phyloP scores from a whole-genome alignment of 441 rosid genomes.

The Pelargonium exstipulatum region DNA sequence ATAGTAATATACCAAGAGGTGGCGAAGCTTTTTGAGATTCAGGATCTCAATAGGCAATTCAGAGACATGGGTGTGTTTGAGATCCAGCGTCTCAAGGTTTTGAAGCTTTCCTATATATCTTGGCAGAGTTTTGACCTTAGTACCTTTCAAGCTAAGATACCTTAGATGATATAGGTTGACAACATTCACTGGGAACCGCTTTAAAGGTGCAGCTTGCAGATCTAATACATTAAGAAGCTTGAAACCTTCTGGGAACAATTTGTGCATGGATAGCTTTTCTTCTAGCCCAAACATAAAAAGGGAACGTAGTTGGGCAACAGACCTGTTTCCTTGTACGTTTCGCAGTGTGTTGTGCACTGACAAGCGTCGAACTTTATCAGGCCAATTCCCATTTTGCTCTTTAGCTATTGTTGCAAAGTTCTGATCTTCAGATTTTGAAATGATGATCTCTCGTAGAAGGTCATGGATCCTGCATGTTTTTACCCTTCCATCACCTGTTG shows the following conservation, averaged over 20 bases:
- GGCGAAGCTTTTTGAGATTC: slow-evolving; percentile 29
- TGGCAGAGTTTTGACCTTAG: slow-evolving; percentile 28
- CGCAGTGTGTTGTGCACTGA: slow-evolving; percentile 30
- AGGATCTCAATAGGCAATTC: slow-evolving; percentile 30
- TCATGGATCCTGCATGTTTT: slow-evolving; percentile 29
- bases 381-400: slow-evolving; percentile 22
- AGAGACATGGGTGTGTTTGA: slow-evolving; percentile 29
- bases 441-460: slow-evolving; percentile 28
- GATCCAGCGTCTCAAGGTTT: slow-evolving; percentile 36
- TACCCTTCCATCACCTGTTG: slow-evolving; percentile 29
- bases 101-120: slow-evolving; percentile 30
- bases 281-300: slow-evolving; percentile 32
- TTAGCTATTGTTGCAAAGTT: slow-evolving; percentile 29
- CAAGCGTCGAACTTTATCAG: slow-evolving; percentile 36
- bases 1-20: slow-evolving; percentile 33
- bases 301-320: slow-evolving; percentile 31
- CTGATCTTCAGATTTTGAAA: slow-evolving; percentile 25
- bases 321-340: slow-evolving; percentile 13
- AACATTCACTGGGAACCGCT: slow-evolving; percentile 24
- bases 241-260: slow-evolving; percentile 13
- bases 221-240: slow-evolving; percentile 33
- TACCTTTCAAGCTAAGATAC: slow-evolving; percentile 31
- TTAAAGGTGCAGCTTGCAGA: slow-evolving; percentile 22
- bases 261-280: slow-evolving; percentile 10
- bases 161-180: slow-evolving; percentile 19